Evolutionary conservation across 768 basidiomycete species (phyloP).

Genomic region (Mycena latifolia): DNA sequence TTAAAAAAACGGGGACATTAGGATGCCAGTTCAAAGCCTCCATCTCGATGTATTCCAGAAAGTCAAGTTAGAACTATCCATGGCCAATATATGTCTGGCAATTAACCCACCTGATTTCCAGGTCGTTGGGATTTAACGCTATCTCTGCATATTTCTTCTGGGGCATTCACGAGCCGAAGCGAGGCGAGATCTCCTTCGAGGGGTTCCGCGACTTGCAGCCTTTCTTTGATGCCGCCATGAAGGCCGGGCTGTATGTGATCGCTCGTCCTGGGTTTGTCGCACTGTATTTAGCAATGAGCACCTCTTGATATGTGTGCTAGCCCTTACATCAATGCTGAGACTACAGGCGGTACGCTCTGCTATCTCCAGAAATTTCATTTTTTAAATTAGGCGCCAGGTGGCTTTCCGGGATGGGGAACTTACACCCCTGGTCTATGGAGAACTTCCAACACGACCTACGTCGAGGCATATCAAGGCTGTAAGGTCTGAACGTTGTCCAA

Average conservation of each 20-base stretch:
- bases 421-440: constrained; percentile 61
- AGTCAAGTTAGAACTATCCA: constrained; percentile 48
- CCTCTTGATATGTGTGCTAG: constrained; percentile 35
- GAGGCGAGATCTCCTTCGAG: constrained; percentile 64
- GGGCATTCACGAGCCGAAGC: constrained; percentile 60
- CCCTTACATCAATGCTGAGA: constrained; percentile 63
- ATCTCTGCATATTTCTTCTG: constrained; percentile 60
- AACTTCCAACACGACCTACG: constrained; percentile 54
- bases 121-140: constrained; percentile 57
- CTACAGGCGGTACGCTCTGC: constrained; percentile 51
- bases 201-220: constrained; percentile 67
- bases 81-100: neutral
- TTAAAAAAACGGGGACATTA: constrained; percentile 17
- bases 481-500: constrained; percentile 1
- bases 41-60: constrained; percentile 60
- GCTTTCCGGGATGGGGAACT: constrained; percentile 70
- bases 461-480: constrained; percentile 61
- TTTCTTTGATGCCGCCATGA: constrained; percentile 66
- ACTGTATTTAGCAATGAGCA: neutral
- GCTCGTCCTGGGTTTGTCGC: constrained; percentile 59
- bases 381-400: constrained; percentile 30
- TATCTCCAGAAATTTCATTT: neutral
- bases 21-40: constrained; percentile 56
- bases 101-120: constrained; percentile 25
- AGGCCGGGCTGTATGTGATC: constrained; percentile 68